These are phyloP conservation scores for Trypanosoma cruzi DNA, from an alignment of 208 protist species.

Conservation along the genomic window DNA sequence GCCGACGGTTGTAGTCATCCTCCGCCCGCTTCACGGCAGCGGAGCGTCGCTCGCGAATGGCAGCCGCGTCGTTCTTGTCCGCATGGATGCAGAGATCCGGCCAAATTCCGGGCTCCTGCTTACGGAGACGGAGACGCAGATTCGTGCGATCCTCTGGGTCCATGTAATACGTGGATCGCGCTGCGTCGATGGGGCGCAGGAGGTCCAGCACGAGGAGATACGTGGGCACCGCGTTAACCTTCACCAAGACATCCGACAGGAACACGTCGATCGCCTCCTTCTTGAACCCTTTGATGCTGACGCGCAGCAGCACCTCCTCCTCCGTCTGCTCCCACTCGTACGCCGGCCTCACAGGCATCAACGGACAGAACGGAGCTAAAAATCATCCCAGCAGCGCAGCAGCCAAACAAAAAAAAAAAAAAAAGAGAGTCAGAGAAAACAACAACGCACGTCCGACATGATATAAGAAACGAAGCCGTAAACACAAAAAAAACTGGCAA, in stretches of 20 bases:
- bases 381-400: background rate
- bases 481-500: too few relatives aligned
- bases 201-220: conserved; percentile 91
- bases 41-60: conserved; percentile 63
- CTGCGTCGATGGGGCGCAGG: conserved; percentile 63
- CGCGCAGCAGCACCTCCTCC: conserved; percentile 67
- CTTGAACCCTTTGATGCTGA: conserved; percentile 81
- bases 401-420: conserved; percentile 10
- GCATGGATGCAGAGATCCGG: conserved; percentile 51
- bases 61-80: conserved; percentile 16
- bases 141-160: conserved; percentile 33
- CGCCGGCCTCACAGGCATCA: conserved; percentile 84
- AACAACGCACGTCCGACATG: background rate
- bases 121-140: conserved; percentile 71
- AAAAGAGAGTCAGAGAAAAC: background rate
- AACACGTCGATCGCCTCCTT: conserved; percentile 88
- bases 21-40: conserved; percentile 64
- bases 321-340: conserved; percentile 91
- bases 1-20: conserved; percentile 70
- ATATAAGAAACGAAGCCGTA: conserved; percentile 3
- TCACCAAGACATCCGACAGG: conserved; percentile 80
- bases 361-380: background rate
- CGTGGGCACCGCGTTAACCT: conserved; percentile 83
- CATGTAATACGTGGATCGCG: conserved; percentile 61
- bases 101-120: conserved; percentile 59